Percentiles rank a stretch among this genome's conserved stretches.
Evolutionary conservation across 805 yeast genomes (phyloP).

Genomic region (Saccharomycopsis schoenii): DNA sequence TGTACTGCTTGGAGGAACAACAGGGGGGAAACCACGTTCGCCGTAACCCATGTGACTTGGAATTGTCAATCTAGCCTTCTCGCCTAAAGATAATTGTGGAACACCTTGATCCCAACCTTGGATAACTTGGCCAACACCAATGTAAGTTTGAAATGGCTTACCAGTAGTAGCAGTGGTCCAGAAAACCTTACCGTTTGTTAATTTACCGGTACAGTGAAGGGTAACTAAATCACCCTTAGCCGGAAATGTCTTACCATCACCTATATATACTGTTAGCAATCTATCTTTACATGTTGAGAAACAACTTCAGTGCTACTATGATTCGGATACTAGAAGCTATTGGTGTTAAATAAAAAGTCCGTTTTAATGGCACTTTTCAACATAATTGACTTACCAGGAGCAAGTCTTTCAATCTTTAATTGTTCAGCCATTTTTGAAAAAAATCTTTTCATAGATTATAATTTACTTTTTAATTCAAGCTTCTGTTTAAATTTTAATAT

Average conservation of each 20-base stretch:
- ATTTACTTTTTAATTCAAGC: neutral
- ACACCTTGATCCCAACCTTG: slow-evolving; percentile 95
- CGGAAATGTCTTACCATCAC: slow-evolving; percentile 81
- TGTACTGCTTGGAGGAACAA: slow-evolving; percentile 95
- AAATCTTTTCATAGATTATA: neutral
- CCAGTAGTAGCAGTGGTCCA: slow-evolving; percentile 95
- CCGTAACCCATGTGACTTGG: slow-evolving; percentile 95
- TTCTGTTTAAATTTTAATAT: too few species aligned
- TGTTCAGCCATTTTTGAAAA: slow-evolving; percentile 21
- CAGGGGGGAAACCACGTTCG: slow-evolving; percentile 89
- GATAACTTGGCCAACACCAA: slow-evolving; percentile 97
- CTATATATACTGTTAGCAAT: slow-evolving; percentile 16
- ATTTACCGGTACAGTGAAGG: slow-evolving; percentile 92
- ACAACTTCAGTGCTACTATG: too few species aligned
- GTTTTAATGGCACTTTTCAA: too few species aligned
- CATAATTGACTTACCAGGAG: slow-evolving; percentile 24
- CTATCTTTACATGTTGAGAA: neutral
- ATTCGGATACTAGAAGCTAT: too few species aligned
- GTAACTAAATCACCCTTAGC: slow-evolving; percentile 79
- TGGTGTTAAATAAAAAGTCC: too few species aligned
- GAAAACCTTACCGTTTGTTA: slow-evolving; percentile 91
- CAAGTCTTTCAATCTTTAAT: slow-evolving; percentile 26
- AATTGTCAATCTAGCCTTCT: slow-evolving; percentile 84
- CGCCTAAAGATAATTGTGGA: slow-evolving; percentile 86
- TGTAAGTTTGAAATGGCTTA: slow-evolving; percentile 85